Evolutionary conservation across 768 basidiomycete genomes (phyloP).

Genomic region (Hygrocybe coccinea): DNA sequence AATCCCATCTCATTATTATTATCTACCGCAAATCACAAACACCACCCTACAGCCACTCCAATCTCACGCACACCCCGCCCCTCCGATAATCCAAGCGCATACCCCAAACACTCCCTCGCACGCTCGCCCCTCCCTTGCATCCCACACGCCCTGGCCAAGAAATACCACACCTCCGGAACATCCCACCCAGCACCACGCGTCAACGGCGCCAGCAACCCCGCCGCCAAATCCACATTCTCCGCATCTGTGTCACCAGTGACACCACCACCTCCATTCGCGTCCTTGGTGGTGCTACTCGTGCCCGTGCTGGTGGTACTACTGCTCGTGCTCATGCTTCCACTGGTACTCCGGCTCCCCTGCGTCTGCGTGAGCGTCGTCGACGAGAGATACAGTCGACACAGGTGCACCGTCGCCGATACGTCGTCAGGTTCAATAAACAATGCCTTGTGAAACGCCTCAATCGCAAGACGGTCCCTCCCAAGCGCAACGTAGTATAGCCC

Average conservation of each 20-base stretch:
- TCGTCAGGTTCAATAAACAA: conserved; percentile 82
- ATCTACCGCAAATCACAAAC: too few relatives aligned
- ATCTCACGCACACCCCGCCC: conserved; percentile 60
- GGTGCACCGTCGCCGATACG: conserved; percentile 70
- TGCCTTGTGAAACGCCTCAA: conserved; percentile 80
- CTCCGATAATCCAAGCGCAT: conserved; percentile 63
- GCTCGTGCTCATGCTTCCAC: neutral
- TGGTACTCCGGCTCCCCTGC: too few relatives aligned
- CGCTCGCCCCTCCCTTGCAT: conserved; percentile 65
- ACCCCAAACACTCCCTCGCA: conserved; percentile 69
- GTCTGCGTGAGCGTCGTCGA: conserved; percentile 1
- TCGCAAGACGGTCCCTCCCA: conserved; percentile 55
- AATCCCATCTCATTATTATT: too few relatives aligned
- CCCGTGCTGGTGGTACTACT: neutral
- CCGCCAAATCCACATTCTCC: conserved; percentile 72
- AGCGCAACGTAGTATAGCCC: conserved; percentile 67
- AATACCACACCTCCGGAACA: conserved; percentile 92
- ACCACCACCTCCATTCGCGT: neutral
- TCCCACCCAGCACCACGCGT: conserved; percentile 85
- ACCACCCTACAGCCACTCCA: conserved; percentile 62
- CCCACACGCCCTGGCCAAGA: conserved; percentile 76
- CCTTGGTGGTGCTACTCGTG: neutral
- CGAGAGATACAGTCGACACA: conserved; percentile 68
- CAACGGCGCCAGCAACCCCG: conserved; percentile 69
- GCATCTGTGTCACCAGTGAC: conserved; percentile 9